Base-by-base conservation (phyloP, 148 eudicot genomes). In the Nyssa sinensis region DNA sequence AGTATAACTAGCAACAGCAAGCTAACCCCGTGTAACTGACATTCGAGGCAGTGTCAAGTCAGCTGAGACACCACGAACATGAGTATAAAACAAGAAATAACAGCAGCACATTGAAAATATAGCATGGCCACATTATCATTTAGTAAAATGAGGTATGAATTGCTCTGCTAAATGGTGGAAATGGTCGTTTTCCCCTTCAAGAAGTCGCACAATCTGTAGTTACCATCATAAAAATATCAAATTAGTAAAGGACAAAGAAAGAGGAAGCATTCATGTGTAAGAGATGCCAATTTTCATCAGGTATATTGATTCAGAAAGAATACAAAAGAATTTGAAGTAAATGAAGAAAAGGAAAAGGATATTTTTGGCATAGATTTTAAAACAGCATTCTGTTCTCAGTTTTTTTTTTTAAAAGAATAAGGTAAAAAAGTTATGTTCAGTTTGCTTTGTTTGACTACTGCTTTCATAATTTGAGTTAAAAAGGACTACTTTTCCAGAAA, bases 131-230 rank as follows among this genome's bases (percentile, higher is more conserved):
- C 30, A 9, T 32, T 5, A 32, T 76, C 28, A 76, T 66, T 44
- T 79, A 37, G 64, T 63, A 64, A 75, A 81, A 73, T 78, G 87
- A 49, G 87, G 82, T 53, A 84, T 73, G 53, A 81, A 81, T 44
- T 84, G 84, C 60, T 84, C 82, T 28, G 70, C 69, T 66, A 84
- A 76, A 58, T 64, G 57, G 63, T 78, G 66, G 31, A 81, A 77
- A 60, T 70, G 79, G 25, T 81, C 84, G 23, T 31, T 81, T 25
- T 84, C 78, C 65, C 84, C 87, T 66, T 84, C 84, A 19, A 84
- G 87, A 64, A 81, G 75, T 37, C 67, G 80, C 71, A 84, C 70
- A 57, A 81, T 82, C 87, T 84, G 80, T 33, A 72, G n/a, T 77
- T 33, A 47, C 13, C 9, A 61, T 37, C 28, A 70, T 62, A 65